These are phyloP conservation scores for Scolecobasidium constrictum DNA, from an alignment of 2,329 filamentous ascomycete genomes.

Conservation along the genomic window DNA sequence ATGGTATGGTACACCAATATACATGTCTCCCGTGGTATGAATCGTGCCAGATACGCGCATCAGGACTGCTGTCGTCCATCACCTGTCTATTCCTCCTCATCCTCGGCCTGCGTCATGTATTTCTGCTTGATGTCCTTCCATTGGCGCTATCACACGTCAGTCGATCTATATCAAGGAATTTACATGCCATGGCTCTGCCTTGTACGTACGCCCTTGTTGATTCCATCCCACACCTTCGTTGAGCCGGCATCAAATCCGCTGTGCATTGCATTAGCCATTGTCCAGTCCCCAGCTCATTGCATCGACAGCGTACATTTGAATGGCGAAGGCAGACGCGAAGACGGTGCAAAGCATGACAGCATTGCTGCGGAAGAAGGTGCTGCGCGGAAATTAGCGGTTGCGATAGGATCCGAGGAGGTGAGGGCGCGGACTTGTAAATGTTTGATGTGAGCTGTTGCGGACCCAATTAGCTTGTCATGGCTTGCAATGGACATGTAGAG, in stretches of 20 bases:
- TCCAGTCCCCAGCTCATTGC: constrained; percentile 12
- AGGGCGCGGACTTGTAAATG: constrained; percentile 40
- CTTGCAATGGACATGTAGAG: constrained; percentile 11
- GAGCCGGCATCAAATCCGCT: constrained; percentile 76
- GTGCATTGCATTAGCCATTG: constrained; percentile 13
- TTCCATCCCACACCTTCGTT: constrained; percentile 78
- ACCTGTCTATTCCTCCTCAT: constrained; percentile 43
- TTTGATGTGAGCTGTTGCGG: constrained; percentile 35
- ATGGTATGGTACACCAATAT: constrained; percentile 8
- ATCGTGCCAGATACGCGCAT: too few species aligned
- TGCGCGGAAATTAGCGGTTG: constrained; percentile 34
- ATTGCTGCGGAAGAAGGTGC: constrained; percentile 78
- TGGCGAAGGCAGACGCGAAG: constrained; percentile 78
- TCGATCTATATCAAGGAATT: too few species aligned
- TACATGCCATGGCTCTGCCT: too few species aligned
- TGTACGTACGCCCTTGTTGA: constrained; percentile 81
- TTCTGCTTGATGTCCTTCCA: constrained; percentile 97
- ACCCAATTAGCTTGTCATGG: constrained; percentile 17
- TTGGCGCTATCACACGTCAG: constrained; percentile 77
- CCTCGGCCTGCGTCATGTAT: constrained; percentile 64
- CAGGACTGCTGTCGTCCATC: background rate
- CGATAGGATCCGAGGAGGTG: constrained; percentile 13
- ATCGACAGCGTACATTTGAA: constrained; percentile 67
- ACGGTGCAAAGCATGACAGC: constrained; percentile 76
- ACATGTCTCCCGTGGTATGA: background rate